These are phyloP conservation scores for Rhytidhysteron rufulum DNA, from an alignment of 2,329 filamentous ascomycete species.

Conservation along the genomic window DNA sequence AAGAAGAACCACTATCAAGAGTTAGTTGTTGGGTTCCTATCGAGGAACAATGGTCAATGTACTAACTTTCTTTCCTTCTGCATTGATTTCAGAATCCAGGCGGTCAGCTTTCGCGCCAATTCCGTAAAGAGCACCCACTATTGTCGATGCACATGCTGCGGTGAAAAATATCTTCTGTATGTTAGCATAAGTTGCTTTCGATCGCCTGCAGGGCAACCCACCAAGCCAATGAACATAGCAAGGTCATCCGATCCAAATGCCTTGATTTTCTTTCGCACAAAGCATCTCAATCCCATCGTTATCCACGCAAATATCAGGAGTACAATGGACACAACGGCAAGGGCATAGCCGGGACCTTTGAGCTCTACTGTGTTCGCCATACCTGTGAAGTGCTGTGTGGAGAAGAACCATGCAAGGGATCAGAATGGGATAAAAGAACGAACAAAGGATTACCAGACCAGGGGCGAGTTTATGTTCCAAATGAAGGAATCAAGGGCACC, in stretches of 20 bases:
- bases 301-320: slow-evolving; percentile 1
- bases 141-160: neutral
- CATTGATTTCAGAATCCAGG: neutral
- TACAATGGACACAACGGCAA: too few species aligned
- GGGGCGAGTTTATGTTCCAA: too few species aligned
- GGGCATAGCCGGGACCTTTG: too few species aligned
- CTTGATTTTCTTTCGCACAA: slow-evolving; percentile 1
- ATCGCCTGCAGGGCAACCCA: neutral
- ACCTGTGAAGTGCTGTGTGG: too few species aligned
- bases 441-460: too few species aligned
- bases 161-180: slow-evolving; percentile 1
- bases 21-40: neutral
- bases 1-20: slow-evolving; percentile 10
- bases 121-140: slow-evolving; percentile 2
- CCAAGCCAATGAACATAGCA: slow-evolving; percentile 3
- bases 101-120: neutral
- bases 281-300: slow-evolving; percentile 3
- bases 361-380: too few species aligned
- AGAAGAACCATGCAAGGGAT: too few species aligned
- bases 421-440: too few species aligned
- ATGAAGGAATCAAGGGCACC: too few species aligned
- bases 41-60: neutral
- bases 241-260: slow-evolving; percentile 3
- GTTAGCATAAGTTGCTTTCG: neutral
- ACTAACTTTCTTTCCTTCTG: neutral